Base-by-base conservation (phyloP, 768 basidiomycete species). In the Leccinum subtestaceum region DNA sequence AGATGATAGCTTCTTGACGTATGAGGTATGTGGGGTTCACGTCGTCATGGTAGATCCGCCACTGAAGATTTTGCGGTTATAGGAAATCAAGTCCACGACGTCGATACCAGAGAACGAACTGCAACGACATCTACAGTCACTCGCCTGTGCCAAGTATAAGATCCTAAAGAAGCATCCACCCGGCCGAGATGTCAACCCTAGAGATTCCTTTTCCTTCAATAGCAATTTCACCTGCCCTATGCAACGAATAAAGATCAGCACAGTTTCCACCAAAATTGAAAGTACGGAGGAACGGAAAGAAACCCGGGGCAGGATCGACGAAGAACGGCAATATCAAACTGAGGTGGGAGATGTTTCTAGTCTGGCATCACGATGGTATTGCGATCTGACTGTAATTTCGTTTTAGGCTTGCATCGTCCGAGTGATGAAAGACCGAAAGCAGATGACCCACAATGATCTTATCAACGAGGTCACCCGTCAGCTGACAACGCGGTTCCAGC, bases 401-500 rank as follows among this genome's bases (percentile, higher is more conserved):
- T 51, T 12, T n/a, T 61, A 99, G 95, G 97, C 97, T 1, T 98
- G 93, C 68, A 89, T 98, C 62, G 97, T 99, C 25, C 87, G 97
- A 32, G 87, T 98, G 29, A 98, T 99, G 96, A 98, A 98, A 76
- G 88, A 93, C 70, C 79, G 95, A 56, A 98, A 98, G 70, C 82
- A 84, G 55, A 87, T 98, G 86, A 76, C 80, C 6, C 93, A 98
- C 67, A 92, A 86, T 59, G 93, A 95, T 57, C 82, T 99, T 13
- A 80, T 98, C 60, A 89, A 88, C 65, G 95, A 98, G 73, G 93
- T 94, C 34, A 93, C 92, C 48, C 84, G 86, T 21, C 96, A 98
- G 65, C 75, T 99, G 4, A 79, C 90, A 19, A 78, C 78, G 58
- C 85, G 96, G 4, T 99, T 98, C 80, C 83, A 83, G 52, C 96